phyloP scores from a whole-genome alignment of 768 basidiomycete genomes.

The Boletus reticulatus region DNA sequence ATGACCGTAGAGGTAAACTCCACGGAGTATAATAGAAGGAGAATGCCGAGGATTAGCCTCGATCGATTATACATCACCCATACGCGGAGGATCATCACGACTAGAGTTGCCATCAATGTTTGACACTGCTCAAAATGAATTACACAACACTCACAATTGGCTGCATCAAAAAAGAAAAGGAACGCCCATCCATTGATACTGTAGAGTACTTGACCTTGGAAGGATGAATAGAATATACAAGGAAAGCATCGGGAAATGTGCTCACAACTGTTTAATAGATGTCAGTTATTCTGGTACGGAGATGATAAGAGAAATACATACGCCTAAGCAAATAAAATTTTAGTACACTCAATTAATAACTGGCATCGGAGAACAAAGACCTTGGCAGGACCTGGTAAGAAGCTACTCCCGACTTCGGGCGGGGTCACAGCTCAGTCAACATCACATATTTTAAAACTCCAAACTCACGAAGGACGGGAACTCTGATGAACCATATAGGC shows the following conservation, averaged over 20 bases:
- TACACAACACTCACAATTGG: neutral
- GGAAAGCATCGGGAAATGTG: no score
- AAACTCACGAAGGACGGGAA: neutral
- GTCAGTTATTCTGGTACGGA: neutral
- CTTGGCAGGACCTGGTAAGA: neutral
- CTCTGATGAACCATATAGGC: neutral
- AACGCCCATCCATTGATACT: neutral
- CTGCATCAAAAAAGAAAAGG: neutral
- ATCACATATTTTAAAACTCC: neutral
- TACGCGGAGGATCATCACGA: slow-evolving; percentile 1
- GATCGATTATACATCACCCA: slow-evolving; percentile 5
- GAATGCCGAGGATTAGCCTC: neutral
- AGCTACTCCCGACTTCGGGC: neutral
- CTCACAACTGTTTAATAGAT: neutral
- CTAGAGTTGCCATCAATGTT: neutral
- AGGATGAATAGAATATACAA: neutral
- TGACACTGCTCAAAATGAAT: no score
- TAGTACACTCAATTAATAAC: neutral
- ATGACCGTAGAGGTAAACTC: neutral
- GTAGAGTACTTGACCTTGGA: neutral
- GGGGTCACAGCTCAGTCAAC: neutral
- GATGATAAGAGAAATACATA: neutral
- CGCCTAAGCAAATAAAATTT: neutral
- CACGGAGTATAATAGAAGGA: neutral
- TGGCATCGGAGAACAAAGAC: neutral